phyloP scores from a whole-genome alignment of 176 grass and related monocot genomes.

The Leersia perrieri region DNA sequence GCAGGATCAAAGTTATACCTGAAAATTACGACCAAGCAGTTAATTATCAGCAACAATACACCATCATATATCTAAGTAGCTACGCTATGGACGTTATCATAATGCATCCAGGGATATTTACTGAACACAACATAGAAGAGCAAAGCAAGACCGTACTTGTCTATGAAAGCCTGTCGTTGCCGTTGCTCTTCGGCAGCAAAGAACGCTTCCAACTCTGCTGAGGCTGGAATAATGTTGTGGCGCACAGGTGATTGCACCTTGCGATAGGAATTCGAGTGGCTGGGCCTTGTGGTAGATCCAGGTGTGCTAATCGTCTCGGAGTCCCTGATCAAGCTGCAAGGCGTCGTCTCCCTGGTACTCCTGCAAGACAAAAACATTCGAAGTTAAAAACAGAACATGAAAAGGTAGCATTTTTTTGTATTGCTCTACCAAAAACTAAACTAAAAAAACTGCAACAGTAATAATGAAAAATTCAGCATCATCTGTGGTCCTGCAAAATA shows the following conservation, averaged over 20 bases:
- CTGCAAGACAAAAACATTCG: slow-evolving; percentile 26
- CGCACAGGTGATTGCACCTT: slow-evolving; percentile 1
- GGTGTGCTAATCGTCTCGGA: slow-evolving; percentile 24
- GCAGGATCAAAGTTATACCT: slow-evolving; percentile 72
- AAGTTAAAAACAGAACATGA: background rate
- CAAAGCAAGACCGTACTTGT: slow-evolving; percentile 39
- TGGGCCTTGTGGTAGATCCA: slow-evolving; percentile 42
- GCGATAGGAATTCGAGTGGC: slow-evolving; percentile 5
- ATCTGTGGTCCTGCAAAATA: slow-evolving; percentile 12
- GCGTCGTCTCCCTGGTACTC: slow-evolving; percentile 46
- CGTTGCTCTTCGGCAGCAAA: slow-evolving; percentile 28
- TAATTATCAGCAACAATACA: background rate
- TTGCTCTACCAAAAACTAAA: background rate
- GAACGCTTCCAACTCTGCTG: slow-evolving; percentile 43
- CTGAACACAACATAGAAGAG: background rate
- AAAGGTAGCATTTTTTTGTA: background rate
- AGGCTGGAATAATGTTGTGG: slow-evolving; percentile 10
- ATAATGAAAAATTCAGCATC: background rate
- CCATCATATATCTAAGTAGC: background rate
- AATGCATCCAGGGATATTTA: background rate
- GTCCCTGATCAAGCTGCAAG: slow-evolving; percentile 52
- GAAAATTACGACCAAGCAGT: slow-evolving; percentile 2
- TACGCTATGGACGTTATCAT: background rate
- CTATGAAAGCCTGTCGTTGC: slow-evolving; percentile 45
- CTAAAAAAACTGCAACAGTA: background rate